These are phyloP conservation scores for Colletotrichum eremochloae DNA, from an alignment of 2,329 filamentous ascomycete species.

Conservation along the genomic window DNA sequence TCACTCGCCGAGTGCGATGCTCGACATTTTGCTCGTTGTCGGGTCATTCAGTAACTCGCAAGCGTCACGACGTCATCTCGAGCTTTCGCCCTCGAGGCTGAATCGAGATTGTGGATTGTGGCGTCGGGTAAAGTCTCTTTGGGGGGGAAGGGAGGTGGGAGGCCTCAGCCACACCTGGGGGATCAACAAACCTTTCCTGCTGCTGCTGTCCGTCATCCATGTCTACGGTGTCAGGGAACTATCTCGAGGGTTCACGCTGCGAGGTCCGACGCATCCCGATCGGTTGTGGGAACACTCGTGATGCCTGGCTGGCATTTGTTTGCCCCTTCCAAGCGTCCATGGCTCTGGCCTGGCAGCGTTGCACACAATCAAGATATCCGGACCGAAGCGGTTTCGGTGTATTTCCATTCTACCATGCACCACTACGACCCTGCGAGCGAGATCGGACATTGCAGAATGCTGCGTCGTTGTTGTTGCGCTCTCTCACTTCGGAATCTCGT, in stretches of 20 bases:
- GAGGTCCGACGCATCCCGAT: not conserved
- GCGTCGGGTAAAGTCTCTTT: not conserved
- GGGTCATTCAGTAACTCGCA: not conserved
- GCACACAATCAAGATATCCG: not conserved
- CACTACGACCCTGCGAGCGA: not conserved
- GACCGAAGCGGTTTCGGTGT: not conserved
- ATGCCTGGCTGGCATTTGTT: not conserved
- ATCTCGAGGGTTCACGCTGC: not conserved
- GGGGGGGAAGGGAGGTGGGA: not conserved
- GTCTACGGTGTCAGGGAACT: not conserved
- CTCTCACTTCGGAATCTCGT: not conserved
- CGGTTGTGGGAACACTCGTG: not conserved
- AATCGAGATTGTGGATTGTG: slow-evolving; percentile 29
- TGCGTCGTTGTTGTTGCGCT: no score
- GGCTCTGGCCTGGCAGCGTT: not conserved
- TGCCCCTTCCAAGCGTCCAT: not conserved
- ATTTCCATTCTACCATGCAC: not conserved
- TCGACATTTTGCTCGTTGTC: not conserved
- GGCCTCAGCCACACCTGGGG: slow-evolving; percentile 15
- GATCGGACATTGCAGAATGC: not conserved
- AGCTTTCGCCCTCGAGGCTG: slow-evolving; percentile 1
- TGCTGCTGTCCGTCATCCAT: not conserved
- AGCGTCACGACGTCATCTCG: slow-evolving; percentile 3
- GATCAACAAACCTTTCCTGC: not conserved
- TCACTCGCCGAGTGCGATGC: not conserved